Percentiles rank a stretch among this genome's conserved stretches.
phyloP scores from a whole-genome alignment of 805 yeast genomes.

The Candida nemodendra region DNA sequence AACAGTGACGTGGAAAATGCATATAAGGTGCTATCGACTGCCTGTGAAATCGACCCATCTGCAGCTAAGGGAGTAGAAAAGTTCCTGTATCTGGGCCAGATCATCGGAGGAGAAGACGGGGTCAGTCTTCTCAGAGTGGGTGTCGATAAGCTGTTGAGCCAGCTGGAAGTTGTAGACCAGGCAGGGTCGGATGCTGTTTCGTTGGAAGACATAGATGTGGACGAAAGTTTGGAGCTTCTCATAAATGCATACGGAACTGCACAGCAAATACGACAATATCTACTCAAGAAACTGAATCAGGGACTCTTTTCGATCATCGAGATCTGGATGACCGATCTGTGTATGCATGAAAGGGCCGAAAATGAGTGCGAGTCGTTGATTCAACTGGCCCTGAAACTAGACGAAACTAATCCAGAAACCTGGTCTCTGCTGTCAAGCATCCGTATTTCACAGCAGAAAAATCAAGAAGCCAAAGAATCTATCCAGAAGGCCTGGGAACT shows the following conservation, averaged over 20 bases:
- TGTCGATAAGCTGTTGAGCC: conserved; percentile 46
- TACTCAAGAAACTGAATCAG: conserved; percentile 62
- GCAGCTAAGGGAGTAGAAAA: conserved; percentile 74
- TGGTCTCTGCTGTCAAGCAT: conserved; percentile 83
- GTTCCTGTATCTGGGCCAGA: conserved; percentile 87
- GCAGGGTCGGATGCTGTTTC: conserved; percentile 1
- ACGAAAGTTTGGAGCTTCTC: conserved; percentile 24
- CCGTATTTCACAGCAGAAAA: conserved; percentile 80
- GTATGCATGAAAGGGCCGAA: conserved; percentile 93
- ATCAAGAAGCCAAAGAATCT: conserved; percentile 70
- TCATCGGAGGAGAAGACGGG: conserved; percentile 81
- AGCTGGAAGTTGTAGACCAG: conserved; percentile 32
- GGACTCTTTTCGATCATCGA: conserved; percentile 86
- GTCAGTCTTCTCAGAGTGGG: conserved; percentile 62
- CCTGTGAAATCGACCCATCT: conserved; percentile 67
- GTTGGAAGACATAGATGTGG: conserved; percentile 12
- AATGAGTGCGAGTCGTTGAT: conserved; percentile 70
- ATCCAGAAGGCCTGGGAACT: conserved; percentile 69
- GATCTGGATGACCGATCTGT: conserved; percentile 96
- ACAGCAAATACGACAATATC: conserved; percentile 33
- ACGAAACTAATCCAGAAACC: conserved; percentile 67
- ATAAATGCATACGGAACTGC: conserved; percentile 29
- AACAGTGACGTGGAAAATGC: conserved; percentile 78
- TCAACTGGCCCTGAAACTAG: conserved; percentile 58
- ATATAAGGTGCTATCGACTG: conserved; percentile 53